Percentiles rank a stretch among this genome's conserved stretches.
These are phyloP conservation scores for Cryptosporidium canis DNA, from an alignment of 169 alveolate species.

Conservation along the genomic window DNA sequence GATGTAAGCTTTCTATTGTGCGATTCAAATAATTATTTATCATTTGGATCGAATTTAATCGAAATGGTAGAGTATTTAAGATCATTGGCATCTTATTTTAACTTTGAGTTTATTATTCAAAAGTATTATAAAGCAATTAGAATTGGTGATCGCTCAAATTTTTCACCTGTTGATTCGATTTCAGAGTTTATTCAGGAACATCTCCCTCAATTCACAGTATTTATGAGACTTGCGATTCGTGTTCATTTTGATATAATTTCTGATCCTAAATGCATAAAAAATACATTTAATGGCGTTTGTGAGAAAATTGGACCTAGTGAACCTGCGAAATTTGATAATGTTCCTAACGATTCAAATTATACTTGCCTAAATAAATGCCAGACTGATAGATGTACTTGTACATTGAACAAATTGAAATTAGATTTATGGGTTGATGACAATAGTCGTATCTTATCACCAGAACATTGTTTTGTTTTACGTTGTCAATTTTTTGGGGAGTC, in stretches of 20 bases:
- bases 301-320: neutral
- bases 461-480: constrained; percentile 43
- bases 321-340: neutral
- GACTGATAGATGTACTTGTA: neutral
- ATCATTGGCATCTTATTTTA: neutral
- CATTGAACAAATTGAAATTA: neutral
- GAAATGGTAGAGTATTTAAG: neutral
- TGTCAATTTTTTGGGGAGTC: constrained; percentile 43
- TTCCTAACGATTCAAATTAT: neutral
- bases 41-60: neutral
- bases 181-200: constrained; percentile 9
- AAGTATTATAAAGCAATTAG: neutral
- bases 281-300: neutral
- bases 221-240: constrained; percentile 23
- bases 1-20: constrained; percentile 44
- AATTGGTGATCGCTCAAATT: neutral
- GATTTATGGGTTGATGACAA: constrained; percentile 25
- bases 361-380: neutral
- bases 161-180: neutral
- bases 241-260: constrained; percentile 34
- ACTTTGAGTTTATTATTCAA: constrained; percentile 25
- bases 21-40: neutral
- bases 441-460: constrained; percentile 30
- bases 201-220: constrained; percentile 18
- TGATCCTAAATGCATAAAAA: constrained; percentile 45